Conservation (phyloP, 176 grass and related monocot genomes). For the Thalia dealbata region DNA sequence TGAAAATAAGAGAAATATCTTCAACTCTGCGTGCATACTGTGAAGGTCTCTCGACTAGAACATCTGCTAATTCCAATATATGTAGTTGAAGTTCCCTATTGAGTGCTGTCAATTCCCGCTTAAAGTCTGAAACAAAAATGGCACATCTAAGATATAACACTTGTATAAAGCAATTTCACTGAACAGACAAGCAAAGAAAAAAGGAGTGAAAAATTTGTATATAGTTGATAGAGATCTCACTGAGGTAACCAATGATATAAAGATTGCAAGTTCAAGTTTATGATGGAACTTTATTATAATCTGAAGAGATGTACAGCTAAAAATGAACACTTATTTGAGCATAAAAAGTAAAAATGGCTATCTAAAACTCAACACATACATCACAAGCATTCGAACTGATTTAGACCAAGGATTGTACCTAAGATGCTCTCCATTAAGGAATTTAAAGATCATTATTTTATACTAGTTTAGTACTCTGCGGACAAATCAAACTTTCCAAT, state of each 20-base stretch:
- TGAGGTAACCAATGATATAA: not conserved
- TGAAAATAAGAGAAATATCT: conserved; percentile 86
- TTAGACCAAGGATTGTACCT: too few relatives aligned
- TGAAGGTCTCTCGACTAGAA: conserved; percentile 83
- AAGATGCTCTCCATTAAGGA: not conserved
- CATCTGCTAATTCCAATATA: conserved; percentile 85
- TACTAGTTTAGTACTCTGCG: not conserved
- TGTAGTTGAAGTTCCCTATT: conserved; percentile 95
- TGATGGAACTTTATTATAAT: not conserved
- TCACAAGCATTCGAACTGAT: too few relatives aligned
- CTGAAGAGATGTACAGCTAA: not conserved
- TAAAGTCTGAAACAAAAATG: conserved; percentile 57
- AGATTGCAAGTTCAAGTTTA: not conserved
- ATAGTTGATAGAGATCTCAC: too few relatives aligned
- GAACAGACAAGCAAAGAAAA: not conserved
- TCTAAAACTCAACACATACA: not conserved
- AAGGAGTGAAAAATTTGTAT: too few relatives aligned
- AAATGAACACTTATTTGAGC: not conserved
- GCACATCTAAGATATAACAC: conserved; percentile 2
- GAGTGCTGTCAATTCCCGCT: conserved; percentile 70
- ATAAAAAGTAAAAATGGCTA: not conserved
- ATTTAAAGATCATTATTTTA: not conserved
- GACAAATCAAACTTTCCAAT: not conserved
- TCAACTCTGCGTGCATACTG: conserved; percentile 87
- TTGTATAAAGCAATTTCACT: too few relatives aligned